A percentile compares a stretch with the other conserved stretches of the same genome.
phyloP scores from a whole-genome alignment of 805 yeast genomes.

The Peterozyma xylosa region DNA sequence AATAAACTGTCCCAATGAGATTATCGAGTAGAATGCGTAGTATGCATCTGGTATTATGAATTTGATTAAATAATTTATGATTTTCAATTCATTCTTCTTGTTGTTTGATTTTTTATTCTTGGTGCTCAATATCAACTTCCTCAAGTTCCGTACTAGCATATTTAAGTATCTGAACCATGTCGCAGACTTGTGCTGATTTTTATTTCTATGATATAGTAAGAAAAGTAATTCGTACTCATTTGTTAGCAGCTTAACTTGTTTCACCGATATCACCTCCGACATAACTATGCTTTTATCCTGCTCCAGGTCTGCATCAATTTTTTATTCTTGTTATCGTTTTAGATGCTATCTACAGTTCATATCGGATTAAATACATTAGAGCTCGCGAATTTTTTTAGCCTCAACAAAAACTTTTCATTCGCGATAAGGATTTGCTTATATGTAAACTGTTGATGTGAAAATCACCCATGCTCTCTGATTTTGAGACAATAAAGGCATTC shows the following conservation, averaged over 20 bases:
- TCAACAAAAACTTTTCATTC: no score
- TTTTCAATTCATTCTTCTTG: constrained; percentile 2
- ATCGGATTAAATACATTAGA: no score
- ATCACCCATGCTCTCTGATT: no score
- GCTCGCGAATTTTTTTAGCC: no score
- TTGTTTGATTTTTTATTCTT: constrained; percentile 8
- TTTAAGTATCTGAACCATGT: constrained; percentile 73
- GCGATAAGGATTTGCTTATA: no score
- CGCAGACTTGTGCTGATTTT: constrained; percentile 68
- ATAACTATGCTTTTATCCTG: no score
- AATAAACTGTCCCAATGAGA: constrained; percentile 72
- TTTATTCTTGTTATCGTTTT: no score
- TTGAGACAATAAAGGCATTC: no score
- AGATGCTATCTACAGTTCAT: no score
- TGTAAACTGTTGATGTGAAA: no score
- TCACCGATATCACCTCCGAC: no score
- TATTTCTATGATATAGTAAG: constrained; percentile 60
- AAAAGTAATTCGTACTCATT: constrained; percentile 55
- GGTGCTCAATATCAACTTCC: constrained; percentile 27
- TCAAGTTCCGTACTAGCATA: constrained; percentile 49
- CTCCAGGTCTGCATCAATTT: no score
- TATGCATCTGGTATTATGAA: constrained; percentile 40
- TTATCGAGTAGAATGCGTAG: constrained; percentile 55
- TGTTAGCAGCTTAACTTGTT: constrained; percentile 9
- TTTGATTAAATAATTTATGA: constrained; percentile 20